phyloP scores from a whole-genome alignment of 169 alveolate species.

The Amoebophrya sp. region DNA sequence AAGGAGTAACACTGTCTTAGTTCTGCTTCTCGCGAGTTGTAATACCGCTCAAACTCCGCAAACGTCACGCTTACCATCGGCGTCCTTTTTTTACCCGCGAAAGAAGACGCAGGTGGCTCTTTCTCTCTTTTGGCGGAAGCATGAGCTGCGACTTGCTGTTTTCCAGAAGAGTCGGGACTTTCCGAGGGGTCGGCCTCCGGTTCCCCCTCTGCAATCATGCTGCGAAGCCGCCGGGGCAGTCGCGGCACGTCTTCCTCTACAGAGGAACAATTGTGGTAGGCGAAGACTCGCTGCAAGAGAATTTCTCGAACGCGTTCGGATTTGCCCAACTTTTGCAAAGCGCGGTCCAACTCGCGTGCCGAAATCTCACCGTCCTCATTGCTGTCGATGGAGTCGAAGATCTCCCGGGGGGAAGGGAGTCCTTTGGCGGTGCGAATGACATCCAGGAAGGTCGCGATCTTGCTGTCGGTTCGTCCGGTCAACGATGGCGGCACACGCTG shows the following conservation, averaged over 20 bases:
- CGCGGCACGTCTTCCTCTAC: too few species aligned
- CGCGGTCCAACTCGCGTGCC: background rate
- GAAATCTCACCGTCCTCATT: background rate
- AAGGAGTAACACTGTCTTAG: background rate
- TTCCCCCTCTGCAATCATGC: too few species aligned
- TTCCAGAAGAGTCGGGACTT: background rate
- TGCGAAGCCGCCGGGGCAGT: background rate
- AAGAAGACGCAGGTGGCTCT: too few species aligned
- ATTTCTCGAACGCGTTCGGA: background rate
- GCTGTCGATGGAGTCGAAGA: background rate
- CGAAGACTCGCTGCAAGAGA: constrained; percentile 4
- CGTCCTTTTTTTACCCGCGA: background rate
- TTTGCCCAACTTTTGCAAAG: background rate
- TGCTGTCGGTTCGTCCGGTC: background rate
- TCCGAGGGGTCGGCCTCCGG: too few species aligned
- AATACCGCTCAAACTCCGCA: constrained; percentile 20
- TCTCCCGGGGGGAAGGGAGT: background rate
- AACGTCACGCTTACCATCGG: background rate
- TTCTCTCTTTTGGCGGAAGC: too few species aligned
- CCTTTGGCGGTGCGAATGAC: background rate
- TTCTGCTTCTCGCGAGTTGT: background rate
- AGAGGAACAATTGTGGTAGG: too few species aligned
- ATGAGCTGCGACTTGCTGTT: background rate
- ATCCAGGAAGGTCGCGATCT: background rate
- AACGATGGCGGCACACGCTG: too few species aligned